These are phyloP conservation scores for Nicotiana paniculata DNA, from an alignment of 257 asterid species.

Conservation along the genomic window DNA sequence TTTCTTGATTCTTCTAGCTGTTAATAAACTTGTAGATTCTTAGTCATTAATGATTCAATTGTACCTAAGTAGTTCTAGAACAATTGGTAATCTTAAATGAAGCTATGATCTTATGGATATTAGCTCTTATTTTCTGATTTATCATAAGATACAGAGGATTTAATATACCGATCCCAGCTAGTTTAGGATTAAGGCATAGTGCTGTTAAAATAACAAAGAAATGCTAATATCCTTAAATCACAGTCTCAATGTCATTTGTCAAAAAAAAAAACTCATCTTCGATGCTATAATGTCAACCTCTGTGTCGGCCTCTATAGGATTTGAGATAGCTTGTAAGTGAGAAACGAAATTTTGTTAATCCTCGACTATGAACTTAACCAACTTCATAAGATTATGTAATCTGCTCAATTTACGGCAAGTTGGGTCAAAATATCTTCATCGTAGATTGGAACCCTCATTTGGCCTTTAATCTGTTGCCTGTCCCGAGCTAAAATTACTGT, in stretches of 20 bases:
- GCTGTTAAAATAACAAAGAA: background rate
- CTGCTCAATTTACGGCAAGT: constrained; percentile 1
- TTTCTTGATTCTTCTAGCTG: background rate
- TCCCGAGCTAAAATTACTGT: background rate
- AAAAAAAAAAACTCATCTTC: background rate
- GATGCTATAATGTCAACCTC: background rate
- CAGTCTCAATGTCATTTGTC: background rate
- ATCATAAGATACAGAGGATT: background rate
- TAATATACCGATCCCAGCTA: background rate
- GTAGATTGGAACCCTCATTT: background rate
- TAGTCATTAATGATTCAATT: constrained; percentile 1
- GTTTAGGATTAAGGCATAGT: background rate
- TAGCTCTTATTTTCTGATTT: constrained; percentile 2
- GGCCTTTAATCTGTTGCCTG: background rate
- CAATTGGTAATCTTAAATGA: background rate
- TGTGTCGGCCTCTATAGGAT: background rate
- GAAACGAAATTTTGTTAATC: background rate
- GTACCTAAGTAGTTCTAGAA: background rate
- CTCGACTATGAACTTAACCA: background rate
- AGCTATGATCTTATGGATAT: background rate
- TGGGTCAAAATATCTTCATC: background rate
- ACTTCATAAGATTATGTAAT: background rate
- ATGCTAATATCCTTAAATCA: background rate
- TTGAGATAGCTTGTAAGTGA: background rate
- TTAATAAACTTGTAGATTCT: background rate